Evolutionary conservation across 768 basidiomycete genomes (phyloP).

Genomic region (Xerocomus potaroensis): DNA sequence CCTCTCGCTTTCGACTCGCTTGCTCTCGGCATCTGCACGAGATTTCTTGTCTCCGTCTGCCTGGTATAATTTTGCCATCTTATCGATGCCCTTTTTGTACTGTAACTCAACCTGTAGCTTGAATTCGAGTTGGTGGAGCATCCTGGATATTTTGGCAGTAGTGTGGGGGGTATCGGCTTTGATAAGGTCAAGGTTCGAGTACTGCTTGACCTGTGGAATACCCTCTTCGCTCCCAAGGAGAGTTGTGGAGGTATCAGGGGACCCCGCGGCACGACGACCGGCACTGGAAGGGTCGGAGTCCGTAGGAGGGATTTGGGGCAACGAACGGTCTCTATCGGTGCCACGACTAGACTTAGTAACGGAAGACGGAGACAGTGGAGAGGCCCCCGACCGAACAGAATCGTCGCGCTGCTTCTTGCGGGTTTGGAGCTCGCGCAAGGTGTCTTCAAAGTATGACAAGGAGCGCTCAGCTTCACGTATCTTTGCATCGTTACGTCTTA

Average conservation of each 20-base stretch:
- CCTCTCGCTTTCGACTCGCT: conserved; percentile 91
- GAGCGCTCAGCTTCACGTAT: conserved; percentile 83
- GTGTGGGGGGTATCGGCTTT: conserved; percentile 97
- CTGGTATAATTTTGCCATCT: conserved; percentile 96
- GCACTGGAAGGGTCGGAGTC: conserved; percentile 38
- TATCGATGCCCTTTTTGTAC: conserved; percentile 97
- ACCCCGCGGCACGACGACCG: conserved; percentile 33
- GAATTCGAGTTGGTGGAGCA: conserved; percentile 99
- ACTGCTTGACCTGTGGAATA: conserved; percentile 55
- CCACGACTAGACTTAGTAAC: conserved; percentile 14
- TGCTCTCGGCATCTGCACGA: conserved; percentile 87
- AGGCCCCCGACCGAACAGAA: conserved; percentile 49
- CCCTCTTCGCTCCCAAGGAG: conserved; percentile 38
- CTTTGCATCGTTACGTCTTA: conserved; percentile 75
- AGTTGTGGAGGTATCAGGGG: conserved; percentile 38
- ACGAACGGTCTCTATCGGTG: conserved; percentile 30
- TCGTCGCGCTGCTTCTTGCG: conserved; percentile 63
- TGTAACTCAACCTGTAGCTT: conserved; percentile 98
- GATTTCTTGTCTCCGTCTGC: conserved; percentile 98
- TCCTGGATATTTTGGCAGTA: conserved; percentile 91
- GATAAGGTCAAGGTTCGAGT: conserved; percentile 88
- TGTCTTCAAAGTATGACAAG: conserved; percentile 83
- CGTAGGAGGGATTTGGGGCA: conserved; percentile 50
- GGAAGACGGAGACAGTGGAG: conserved; percentile 28
- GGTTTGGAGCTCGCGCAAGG: conserved; percentile 75